These are phyloP conservation scores for Termitomyces sp. DNA, from an alignment of 768 basidiomycete species.

Conservation along the genomic window DNA sequence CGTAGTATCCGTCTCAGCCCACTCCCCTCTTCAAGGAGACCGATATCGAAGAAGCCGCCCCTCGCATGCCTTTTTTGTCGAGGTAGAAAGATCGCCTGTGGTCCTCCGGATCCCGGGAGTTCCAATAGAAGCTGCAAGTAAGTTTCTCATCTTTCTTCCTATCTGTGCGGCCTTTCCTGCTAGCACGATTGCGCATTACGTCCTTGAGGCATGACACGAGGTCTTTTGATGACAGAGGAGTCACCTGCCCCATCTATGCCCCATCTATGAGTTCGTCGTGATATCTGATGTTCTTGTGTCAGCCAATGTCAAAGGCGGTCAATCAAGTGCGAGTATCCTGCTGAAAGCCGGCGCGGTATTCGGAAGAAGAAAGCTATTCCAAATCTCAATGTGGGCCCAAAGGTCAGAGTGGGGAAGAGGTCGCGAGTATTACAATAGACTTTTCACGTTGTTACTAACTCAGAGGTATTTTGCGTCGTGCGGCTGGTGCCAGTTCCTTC, in stretches of 20 bases:
- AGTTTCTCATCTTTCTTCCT: conserved; percentile 23
- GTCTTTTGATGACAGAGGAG: conserved; percentile 4
- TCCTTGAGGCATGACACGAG: conserved; percentile 10
- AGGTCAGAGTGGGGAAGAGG: conserved; percentile 17
- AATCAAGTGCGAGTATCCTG: conserved; percentile 67
- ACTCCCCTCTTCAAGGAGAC: conserved; percentile 23
- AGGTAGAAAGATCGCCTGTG: conserved; percentile 66
- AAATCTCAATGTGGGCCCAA: conserved; percentile 18
- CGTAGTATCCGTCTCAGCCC: conserved; percentile 21
- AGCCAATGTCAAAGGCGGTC: conserved; percentile 73
- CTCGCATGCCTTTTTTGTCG: conserved; percentile 64
- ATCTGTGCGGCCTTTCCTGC: conserved; percentile 2
- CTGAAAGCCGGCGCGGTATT: conserved; percentile 67
- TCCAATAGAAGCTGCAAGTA: conserved; percentile 62
- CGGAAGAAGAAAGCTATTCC: conserved; percentile 40
- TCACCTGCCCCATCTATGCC: conserved; percentile 2
- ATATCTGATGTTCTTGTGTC: conserved; percentile 16
- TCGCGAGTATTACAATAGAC: conserved; percentile 8
- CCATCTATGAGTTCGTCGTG: not conserved
- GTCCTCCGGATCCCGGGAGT: conserved; percentile 49
- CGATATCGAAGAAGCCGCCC: conserved; percentile 48
- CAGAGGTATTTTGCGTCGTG: not conserved
- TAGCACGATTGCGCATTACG: conserved; percentile 3
- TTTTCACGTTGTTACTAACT: not conserved
- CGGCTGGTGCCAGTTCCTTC: not conserved